Evolutionary conservation across 2,329 filamentous ascomycete species (phyloP).

Genomic region (Apiospora koreana): DNA sequence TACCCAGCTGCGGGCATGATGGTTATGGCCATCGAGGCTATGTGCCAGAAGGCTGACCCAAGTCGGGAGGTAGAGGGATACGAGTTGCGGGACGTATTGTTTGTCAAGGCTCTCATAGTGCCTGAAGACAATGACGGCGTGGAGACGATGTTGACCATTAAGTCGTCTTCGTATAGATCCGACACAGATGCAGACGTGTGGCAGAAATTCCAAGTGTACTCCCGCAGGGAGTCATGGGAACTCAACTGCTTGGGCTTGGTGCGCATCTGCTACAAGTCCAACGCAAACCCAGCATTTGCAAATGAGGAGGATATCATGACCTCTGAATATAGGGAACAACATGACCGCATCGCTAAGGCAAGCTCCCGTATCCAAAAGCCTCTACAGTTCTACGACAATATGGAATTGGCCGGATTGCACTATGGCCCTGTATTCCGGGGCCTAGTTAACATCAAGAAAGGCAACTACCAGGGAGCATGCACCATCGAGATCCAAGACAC

Average conservation of each 20-base stretch:
- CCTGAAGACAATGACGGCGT: not conserved
- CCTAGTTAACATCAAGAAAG: not conserved
- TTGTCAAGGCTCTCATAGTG: not conserved
- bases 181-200: not conserved
- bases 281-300: not conserved
- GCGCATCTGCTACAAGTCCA: not conserved
- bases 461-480: not conserved
- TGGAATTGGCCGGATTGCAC: not conserved
- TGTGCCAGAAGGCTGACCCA: not conserved
- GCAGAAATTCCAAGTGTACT: not conserved
- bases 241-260: not conserved
- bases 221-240: not conserved
- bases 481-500: not conserved
- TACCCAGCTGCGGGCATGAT: constrained; percentile 54
- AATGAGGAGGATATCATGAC: not conserved
- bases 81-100: not conserved
- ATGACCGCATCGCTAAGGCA: not conserved
- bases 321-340: not conserved
- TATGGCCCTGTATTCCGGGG: not conserved
- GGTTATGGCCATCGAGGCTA: constrained; percentile 44
- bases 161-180: not conserved
- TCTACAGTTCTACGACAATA: not conserved
- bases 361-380: not conserved
- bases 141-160: not conserved
- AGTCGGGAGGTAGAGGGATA: not conserved